Evolutionary conservation across 164 flowering plant genomes (phyloP).

Genomic region (Stephania yunnanensis): DNA sequence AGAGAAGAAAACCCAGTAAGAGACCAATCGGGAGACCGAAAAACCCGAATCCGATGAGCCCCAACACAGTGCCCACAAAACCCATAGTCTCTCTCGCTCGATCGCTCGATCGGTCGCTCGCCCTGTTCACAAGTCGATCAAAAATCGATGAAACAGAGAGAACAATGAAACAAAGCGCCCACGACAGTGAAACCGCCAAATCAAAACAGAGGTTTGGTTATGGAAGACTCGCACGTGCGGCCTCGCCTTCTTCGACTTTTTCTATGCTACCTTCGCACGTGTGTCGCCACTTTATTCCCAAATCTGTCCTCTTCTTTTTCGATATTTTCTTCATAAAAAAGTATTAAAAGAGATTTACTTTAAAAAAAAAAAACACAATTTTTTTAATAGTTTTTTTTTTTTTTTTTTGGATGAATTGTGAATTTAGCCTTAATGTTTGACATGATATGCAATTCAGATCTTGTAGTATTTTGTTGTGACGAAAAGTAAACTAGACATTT

Average conservation of each 20-base stretch:
- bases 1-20: slow-evolving; percentile 41
- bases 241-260: not conserved
- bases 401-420: too few relatives aligned
- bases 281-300: not conserved
- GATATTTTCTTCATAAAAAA: too few relatives aligned
- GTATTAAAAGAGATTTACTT: too few relatives aligned
- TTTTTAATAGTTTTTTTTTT: too few relatives aligned
- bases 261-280: not conserved
- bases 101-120: not conserved
- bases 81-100: slow-evolving; percentile 26
- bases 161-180: not conserved
- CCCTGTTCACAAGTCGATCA: not conserved
- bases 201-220: not conserved
- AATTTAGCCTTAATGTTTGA: too few relatives aligned
- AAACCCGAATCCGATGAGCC: slow-evolving; percentile 38
- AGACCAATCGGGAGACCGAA: slow-evolving; percentile 35
- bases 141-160: not conserved
- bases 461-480: too few relatives aligned
- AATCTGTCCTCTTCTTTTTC: not conserved
- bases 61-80: slow-evolving; percentile 33
- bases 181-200: slow-evolving; percentile 1
- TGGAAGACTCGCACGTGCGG: too few relatives aligned
- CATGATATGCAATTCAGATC: too few relatives aligned
- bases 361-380: too few relatives aligned
- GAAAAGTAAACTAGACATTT: too few relatives aligned